Conservation (phyloP, 768 basidiomycete genomes). For the Suillus fuscotomentosus region DNA sequence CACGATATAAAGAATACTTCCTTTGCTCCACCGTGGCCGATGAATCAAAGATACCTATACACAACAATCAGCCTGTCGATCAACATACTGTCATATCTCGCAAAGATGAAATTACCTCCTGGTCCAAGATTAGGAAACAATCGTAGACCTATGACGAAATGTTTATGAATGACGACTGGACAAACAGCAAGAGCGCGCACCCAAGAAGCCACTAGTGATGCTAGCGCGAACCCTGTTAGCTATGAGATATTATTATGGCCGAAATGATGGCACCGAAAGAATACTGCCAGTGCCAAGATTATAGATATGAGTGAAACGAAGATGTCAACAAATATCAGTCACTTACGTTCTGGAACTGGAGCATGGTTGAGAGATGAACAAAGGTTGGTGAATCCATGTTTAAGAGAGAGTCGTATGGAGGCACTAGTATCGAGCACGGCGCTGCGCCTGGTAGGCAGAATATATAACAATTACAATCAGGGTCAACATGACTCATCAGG, state of each 20-base stretch:
- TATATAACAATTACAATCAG: not conserved
- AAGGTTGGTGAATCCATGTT: not conserved
- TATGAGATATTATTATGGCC: not conserved
- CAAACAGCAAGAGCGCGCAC: not conserved
- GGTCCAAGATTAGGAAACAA: slow-evolving; percentile 1
- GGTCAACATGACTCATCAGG: not conserved
- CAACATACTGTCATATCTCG: not conserved
- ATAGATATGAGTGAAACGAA: not conserved
- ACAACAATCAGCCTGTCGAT: not conserved
- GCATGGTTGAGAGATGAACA: not conserved
- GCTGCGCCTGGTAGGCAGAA: not conserved
- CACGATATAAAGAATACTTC: not conserved
- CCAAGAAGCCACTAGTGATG: not conserved
- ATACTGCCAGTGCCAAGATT: not conserved
- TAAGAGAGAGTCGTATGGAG: not conserved
- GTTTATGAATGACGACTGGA: not conserved
- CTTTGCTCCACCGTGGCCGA: not conserved
- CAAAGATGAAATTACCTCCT: not conserved
- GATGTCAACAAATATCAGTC: not conserved
- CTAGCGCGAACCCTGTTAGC: not conserved
- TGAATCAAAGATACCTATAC: not conserved
- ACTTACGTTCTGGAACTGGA: not conserved
- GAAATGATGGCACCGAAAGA: not conserved
- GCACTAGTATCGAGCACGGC: not conserved
- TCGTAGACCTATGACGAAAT: not conserved